Evolutionary conservation across 345 rosid genomes (phyloP).

Genomic region (Dovyalis caffra): DNA sequence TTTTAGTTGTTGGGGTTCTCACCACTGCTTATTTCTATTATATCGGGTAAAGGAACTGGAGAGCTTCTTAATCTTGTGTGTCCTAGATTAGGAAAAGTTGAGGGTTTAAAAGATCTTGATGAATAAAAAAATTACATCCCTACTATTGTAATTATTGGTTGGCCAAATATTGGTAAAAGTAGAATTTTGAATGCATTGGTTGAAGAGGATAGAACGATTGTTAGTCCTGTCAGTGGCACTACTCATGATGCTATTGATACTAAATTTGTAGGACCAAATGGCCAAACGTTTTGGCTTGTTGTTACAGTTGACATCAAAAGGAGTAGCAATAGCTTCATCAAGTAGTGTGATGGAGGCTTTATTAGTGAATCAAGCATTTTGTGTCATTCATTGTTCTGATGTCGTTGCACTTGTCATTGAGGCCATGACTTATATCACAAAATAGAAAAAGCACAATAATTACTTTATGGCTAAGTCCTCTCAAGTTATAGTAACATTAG

Average conservation of each 20-base stretch:
- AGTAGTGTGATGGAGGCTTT: conserved; percentile 88
- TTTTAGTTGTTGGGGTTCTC: conserved; percentile 94
- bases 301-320: conserved; percentile 98
- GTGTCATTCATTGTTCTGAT: conserved; percentile 89
- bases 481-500: too few species aligned
- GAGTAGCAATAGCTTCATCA: conserved; percentile 81
- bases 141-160: conserved; percentile 88
- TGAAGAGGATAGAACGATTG: conserved; percentile 95
- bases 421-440: conserved; percentile 93
- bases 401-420: conserved; percentile 96
- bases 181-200: conserved; percentile 95
- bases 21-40: conserved; percentile 83
- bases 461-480: too few species aligned
- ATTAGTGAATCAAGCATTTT: conserved; percentile 91
- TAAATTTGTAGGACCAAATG: conserved; percentile 79
- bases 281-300: conserved; percentile 86
- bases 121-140: conserved; percentile 74
- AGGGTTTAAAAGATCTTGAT: conserved; percentile 45
- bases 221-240: conserved; percentile 96
- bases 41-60: conserved; percentile 95
- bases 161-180: conserved; percentile 97
- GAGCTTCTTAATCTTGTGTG: conserved; percentile 91
- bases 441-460: too few species aligned
- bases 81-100: conserved; percentile 59
- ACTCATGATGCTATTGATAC: conserved; percentile 98